Evolutionary conservation across 1,139 yeast genomes (phyloP).

Genomic region (Suhomyces maxii): DNA sequence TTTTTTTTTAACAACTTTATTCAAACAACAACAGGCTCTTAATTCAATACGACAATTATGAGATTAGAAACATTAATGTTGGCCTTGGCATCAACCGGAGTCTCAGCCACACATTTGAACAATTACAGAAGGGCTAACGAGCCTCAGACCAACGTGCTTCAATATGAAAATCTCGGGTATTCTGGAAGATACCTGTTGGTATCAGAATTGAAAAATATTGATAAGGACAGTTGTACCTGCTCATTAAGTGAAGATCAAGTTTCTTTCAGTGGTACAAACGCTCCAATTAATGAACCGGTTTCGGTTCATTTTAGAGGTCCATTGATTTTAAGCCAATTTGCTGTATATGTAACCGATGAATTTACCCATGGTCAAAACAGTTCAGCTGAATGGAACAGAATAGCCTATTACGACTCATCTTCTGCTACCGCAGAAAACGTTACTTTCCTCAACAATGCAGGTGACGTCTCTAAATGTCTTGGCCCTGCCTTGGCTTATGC

Average conservation of each 20-base stretch:
- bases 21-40: background rate
- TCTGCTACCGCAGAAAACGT: constrained; percentile 62
- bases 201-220: constrained; percentile 49
- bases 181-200: constrained; percentile 78
- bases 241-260: constrained; percentile 51
- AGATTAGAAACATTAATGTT: background rate
- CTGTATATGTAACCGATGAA: constrained; percentile 38
- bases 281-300: constrained; percentile 87
- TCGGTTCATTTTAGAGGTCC: constrained; percentile 97
- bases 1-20: no score
- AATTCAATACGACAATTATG: background rate
- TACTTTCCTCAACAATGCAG: constrained; percentile 80
- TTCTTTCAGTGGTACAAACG: constrained; percentile 67
- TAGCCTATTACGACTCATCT: constrained; percentile 59
- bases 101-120: background rate
- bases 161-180: constrained; percentile 55
- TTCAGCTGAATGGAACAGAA: constrained; percentile 69
- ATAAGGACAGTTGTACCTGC: constrained; percentile 61
- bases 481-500: constrained; percentile 88
- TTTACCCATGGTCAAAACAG: constrained; percentile 29
- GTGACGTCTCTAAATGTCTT: constrained; percentile 74
- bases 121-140: constrained; percentile 2
- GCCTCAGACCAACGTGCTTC: constrained; percentile 13
- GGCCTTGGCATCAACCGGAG: background rate
- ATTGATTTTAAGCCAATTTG: constrained; percentile 72